Evolutionary conservation across 2,329 filamentous ascomycete genomes (phyloP).

Genomic region (Talaromyces sp.): DNA sequence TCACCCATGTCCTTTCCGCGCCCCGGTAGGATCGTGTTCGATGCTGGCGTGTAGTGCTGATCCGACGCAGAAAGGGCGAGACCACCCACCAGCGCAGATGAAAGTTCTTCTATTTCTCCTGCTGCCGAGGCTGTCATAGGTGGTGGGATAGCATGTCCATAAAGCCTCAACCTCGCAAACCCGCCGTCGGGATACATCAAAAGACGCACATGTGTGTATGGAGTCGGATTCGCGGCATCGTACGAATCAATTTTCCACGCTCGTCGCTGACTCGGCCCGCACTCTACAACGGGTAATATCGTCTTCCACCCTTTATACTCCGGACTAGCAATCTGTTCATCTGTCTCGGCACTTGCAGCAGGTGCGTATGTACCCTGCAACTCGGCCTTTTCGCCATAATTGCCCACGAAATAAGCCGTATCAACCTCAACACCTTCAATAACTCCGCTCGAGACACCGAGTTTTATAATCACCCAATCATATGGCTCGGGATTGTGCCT

Average conservation of each 20-base stretch:
- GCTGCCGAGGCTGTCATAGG: constrained; percentile 21
- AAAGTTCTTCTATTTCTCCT: constrained; percentile 38
- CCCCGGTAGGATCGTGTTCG: constrained; percentile 44
- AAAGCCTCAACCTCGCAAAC: constrained; percentile 44
- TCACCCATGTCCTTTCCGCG: constrained; percentile 47
- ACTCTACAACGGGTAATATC: constrained; percentile 39
- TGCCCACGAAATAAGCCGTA: constrained; percentile 47
- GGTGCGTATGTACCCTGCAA: constrained; percentile 38
- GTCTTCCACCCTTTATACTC: constrained; percentile 40
- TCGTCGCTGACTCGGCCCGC: constrained; percentile 44
- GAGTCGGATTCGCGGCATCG: constrained; percentile 28
- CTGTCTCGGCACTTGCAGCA: constrained; percentile 25
- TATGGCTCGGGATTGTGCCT: constrained; percentile 58
- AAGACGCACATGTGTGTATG: constrained; percentile 45
- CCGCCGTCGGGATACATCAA: constrained; percentile 50
- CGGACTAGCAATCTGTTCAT: constrained; percentile 34
- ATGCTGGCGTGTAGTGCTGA: constrained; percentile 43
- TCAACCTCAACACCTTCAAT: constrained; percentile 48
- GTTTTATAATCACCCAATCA: constrained; percentile 60
- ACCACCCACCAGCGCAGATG: constrained; percentile 43
- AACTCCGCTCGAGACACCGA: constrained; percentile 50
- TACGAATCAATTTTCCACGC: constrained; percentile 40
- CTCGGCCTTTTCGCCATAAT: constrained; percentile 45
- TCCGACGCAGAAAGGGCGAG: constrained; percentile 41
- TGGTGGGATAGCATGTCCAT: constrained; percentile 43